Base-by-base conservation (phyloP, 1,284 basidiomycete genomes). In the Ceratobasidium sp. region DNA sequence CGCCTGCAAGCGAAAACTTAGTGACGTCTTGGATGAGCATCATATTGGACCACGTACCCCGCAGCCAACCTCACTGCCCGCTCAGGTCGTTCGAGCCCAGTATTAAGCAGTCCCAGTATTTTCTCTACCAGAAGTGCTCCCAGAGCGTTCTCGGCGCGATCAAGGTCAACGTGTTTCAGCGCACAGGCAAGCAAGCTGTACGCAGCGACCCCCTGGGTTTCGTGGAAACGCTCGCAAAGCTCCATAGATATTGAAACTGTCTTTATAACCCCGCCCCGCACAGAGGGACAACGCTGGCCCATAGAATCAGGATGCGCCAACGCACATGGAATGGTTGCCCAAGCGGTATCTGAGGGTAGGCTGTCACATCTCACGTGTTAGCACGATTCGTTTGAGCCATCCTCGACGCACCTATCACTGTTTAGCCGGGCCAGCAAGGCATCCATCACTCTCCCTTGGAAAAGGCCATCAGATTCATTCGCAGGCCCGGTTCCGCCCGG, bases 41-140 rank as follows among this genome's bases (percentile, higher is more conserved):
- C 25, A 1, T 32, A 38, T 50, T 7, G 17, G 22, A 52, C 7
- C 6, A 50, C 69, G 17, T 55, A 70, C 69, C 58, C 62, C 7
- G 60, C 60, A 13, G 69, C 60, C 15, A 70, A 17, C 35, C 69
- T 62, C 7, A 67, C 38, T 22, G 60, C 29, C 32, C 69, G 50
- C 34, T 65, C 69, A 6, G 62, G 20, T 15, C 69, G 22, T 15
- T 70, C 69, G 7, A 70, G 25, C 20, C 35, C 69, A 25, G 34
- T 54, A 42, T 42, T 47, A 12, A 70, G 53, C 15, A 70, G 17
- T 10, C 32, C 43, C 22, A 69, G 52, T 3, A 64, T 27, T 32
- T 64, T 64, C 22, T 64, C 60, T 7, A 22, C n/a, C 17, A 31
- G 32, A 38, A 50, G 60, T 1, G 31, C 45, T 17, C 34, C 34